Conservation (phyloP, 2,329 filamentous ascomycete species). For the Sporothrix schenckii region DNA sequence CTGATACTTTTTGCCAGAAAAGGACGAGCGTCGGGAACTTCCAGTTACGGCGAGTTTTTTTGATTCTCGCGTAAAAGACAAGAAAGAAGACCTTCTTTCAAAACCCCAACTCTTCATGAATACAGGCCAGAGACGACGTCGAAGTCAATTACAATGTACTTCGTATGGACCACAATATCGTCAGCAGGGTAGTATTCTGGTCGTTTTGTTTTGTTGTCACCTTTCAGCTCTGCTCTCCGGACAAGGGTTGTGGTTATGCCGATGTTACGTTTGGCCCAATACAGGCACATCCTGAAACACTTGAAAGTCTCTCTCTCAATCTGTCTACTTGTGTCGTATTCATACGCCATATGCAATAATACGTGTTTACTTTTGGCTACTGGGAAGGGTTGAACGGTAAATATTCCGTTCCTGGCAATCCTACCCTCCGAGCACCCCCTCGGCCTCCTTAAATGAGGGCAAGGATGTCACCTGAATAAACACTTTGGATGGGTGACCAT, state of each 20-base stretch:
- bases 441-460: no score
- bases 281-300: conserved; percentile 27
- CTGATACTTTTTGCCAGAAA: background rate
- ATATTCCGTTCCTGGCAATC: background rate
- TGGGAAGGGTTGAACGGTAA: background rate
- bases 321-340: background rate
- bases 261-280: conserved; percentile 24
- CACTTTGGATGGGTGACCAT: no score
- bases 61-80: background rate
- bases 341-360: conserved; percentile 4
- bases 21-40: background rate
- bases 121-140: background rate
- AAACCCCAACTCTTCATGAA: background rate
- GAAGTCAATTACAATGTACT: background rate
- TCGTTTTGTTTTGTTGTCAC: background rate
- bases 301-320: background rate
- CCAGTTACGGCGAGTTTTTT: conserved; percentile 9
- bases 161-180: conserved; percentile 8
- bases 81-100: background rate
- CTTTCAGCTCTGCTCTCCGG: background rate
- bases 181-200: conserved; percentile 6
- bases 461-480: no score
- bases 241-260: conserved; percentile 17
- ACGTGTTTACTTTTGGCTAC: background rate
- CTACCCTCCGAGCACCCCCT: no score